A percentile compares a stretch with the other conserved stretches of the same genome.
Evolutionary conservation across 768 basidiomycete genomes (phyloP).

Genomic region (Russula abietina): DNA sequence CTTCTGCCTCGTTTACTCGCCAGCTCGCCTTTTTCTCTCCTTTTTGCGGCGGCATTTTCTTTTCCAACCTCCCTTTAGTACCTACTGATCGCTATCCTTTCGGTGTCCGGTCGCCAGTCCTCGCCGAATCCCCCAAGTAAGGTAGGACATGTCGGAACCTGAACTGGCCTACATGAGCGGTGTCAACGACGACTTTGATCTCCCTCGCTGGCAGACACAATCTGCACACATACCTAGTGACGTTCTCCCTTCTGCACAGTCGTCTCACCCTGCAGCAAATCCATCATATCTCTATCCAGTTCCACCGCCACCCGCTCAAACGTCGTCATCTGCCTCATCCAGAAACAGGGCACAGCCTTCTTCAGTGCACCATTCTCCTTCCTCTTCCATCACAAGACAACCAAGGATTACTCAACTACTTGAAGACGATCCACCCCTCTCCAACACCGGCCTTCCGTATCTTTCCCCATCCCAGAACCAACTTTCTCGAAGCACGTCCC

Average conservation of each 20-base stretch:
- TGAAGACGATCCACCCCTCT: conserved; percentile 47
- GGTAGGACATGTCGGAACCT: conserved; percentile 59
- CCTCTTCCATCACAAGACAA: conserved; percentile 40
- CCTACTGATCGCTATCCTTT: conserved; percentile 13
- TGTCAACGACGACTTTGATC: conserved; percentile 77
- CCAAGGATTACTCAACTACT: conserved; percentile 62
- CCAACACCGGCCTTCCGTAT: conserved; percentile 43
- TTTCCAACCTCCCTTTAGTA: background rate
- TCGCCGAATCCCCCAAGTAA: conserved; percentile 18
- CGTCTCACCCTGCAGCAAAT: conserved; percentile 43
- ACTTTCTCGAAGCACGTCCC: conserved; percentile 62
- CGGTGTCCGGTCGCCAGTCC: conserved; percentile 14
- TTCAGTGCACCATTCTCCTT: conserved; percentile 44
- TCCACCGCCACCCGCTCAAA: conserved; percentile 48
- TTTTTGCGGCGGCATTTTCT: background rate
- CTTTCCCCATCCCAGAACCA: conserved; percentile 46
- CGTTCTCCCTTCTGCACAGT: conserved; percentile 51
- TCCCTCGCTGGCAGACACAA: conserved; percentile 51
- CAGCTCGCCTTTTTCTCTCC: conserved; percentile 5
- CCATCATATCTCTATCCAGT: conserved; percentile 50
- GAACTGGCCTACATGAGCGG: conserved; percentile 69
- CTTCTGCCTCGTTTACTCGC: conserved; percentile 1
- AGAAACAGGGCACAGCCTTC: conserved; percentile 42
- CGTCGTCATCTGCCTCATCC: conserved; percentile 31
- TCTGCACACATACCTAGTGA: conserved; percentile 33